A percentile compares a stretch with the other conserved stretches of the same genome.
Conservation (phyloP, 345 rosid genomes). For the Rhizophora apiculata region DNA sequence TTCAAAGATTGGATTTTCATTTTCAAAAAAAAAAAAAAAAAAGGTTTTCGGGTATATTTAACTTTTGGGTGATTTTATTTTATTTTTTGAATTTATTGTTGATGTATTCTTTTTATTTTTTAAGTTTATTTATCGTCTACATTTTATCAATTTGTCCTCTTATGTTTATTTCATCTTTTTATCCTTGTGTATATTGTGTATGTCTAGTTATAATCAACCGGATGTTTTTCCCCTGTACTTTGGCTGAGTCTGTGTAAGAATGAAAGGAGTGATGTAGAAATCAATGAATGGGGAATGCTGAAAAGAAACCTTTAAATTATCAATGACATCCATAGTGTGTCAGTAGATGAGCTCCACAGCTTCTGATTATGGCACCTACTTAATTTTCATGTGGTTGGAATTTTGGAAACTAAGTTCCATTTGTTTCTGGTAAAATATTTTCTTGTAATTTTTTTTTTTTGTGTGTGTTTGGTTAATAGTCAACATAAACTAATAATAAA, state of each 20-base stretch:
- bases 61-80: conserved; percentile 27
- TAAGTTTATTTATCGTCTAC: conserved; percentile 14
- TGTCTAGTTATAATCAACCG: too few relatives aligned
- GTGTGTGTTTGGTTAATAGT: too few relatives aligned
- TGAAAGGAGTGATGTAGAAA: too few relatives aligned
- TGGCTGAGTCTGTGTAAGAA: too few relatives aligned
- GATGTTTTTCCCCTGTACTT: too few relatives aligned
- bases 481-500: too few relatives aligned
- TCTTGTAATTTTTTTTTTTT: too few relatives aligned
- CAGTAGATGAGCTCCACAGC: neutral
- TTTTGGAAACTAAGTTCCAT: too few relatives aligned
- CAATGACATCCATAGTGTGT: too few relatives aligned
- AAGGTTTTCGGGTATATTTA: neutral
- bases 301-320: neutral
- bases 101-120: conserved; percentile 30
- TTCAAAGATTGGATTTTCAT: neutral
- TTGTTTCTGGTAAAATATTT: too few relatives aligned
- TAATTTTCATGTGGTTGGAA: neutral
- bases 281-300: too few relatives aligned
- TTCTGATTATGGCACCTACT: neutral
- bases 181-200: neutral
- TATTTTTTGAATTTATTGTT: neutral
- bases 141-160: too few relatives aligned
- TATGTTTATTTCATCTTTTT: conserved; percentile 2
- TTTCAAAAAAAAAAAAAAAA: neutral